Conservation (phyloP, 208 protist species). For the Angomonas ambiguus region DNA sequence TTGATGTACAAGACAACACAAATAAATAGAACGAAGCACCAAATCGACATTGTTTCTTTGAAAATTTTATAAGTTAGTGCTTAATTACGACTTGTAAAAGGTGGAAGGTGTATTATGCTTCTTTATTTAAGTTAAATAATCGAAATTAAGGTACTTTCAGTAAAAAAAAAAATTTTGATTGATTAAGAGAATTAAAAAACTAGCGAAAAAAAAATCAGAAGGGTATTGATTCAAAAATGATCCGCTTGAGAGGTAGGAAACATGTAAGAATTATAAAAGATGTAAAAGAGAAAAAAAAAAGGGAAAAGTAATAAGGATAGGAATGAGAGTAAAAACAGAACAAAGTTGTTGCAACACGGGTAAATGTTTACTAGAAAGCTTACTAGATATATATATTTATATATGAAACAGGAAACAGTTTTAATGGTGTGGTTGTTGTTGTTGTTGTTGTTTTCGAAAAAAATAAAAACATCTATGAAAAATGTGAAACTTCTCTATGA, state of each 20-base stretch:
- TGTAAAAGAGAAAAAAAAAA: not conserved
- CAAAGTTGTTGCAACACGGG: constrained; percentile 2
- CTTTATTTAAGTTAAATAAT: not conserved
- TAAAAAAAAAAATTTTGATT: not conserved
- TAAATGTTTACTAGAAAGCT: no score
- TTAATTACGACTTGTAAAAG: no score
- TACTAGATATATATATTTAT: no score
- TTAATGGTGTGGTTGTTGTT: not conserved
- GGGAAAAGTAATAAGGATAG: not conserved
- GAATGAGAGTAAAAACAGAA: not conserved
- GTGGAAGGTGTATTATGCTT: no score
- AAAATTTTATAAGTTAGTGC: constrained; percentile 6
- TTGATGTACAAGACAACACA: constrained; percentile 53
- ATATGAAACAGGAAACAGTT: no score
- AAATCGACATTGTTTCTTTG: constrained; percentile 30
- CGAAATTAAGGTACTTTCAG: not conserved
- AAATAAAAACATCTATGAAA: not conserved
- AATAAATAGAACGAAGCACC: constrained; percentile 28
- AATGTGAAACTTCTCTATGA: not conserved
- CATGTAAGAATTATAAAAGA: no score
- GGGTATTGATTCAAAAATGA: constrained; percentile 8
- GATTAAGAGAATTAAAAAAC: not conserved
- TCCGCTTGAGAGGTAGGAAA: not conserved
- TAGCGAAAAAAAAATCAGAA: not conserved
- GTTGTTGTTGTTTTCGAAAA: not conserved